Percentiles rank a stretch among this genome's conserved stretches.
These are phyloP conservation scores for Tulasnella sp. DNA, from an alignment of 768 basidiomycete genomes.

Conservation along the genomic window DNA sequence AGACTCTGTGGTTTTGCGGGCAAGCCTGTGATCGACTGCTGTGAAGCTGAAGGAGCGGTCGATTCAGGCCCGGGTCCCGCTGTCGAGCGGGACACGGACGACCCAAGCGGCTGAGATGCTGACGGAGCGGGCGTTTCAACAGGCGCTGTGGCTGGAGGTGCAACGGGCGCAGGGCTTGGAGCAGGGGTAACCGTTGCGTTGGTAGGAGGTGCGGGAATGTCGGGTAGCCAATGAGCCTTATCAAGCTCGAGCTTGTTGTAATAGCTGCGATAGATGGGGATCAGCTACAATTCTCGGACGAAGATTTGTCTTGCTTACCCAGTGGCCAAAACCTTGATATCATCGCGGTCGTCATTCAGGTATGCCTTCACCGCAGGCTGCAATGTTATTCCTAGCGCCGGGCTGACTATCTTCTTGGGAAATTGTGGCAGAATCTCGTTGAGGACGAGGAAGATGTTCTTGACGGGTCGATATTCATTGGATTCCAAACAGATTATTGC, in stretches of 20 bases:
- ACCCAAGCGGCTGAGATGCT: background rate
- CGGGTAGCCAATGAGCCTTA: background rate
- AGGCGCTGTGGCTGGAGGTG: background rate
- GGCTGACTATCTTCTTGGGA: slow-evolving; percentile 30
- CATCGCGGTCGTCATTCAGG: slow-evolving; percentile 29
- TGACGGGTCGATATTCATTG: slow-evolving; percentile 92
- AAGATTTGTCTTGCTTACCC: slow-evolving; percentile 19
- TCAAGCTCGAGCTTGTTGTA: background rate
- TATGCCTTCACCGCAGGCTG: slow-evolving; percentile 7
- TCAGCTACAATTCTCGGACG: background rate
- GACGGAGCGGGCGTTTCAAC: background rate
- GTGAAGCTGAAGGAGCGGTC: background rate
- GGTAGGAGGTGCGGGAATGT: background rate
- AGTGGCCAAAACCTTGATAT: slow-evolving; percentile 66
- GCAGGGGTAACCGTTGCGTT: background rate
- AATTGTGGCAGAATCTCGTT: slow-evolving; percentile 87
- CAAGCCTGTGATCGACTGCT: background rate
- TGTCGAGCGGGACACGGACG: background rate
- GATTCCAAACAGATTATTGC: slow-evolving; percentile 74
- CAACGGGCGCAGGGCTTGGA: background rate
- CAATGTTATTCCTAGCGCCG: background rate
- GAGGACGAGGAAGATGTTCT: slow-evolving; percentile 89
- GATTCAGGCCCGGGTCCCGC: background rate
- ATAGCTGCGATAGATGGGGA: background rate
- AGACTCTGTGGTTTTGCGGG: background rate